These are phyloP conservation scores for Leucocoprinus leucothites DNA, from an alignment of 768 basidiomycete genomes.

Conservation along the genomic window DNA sequence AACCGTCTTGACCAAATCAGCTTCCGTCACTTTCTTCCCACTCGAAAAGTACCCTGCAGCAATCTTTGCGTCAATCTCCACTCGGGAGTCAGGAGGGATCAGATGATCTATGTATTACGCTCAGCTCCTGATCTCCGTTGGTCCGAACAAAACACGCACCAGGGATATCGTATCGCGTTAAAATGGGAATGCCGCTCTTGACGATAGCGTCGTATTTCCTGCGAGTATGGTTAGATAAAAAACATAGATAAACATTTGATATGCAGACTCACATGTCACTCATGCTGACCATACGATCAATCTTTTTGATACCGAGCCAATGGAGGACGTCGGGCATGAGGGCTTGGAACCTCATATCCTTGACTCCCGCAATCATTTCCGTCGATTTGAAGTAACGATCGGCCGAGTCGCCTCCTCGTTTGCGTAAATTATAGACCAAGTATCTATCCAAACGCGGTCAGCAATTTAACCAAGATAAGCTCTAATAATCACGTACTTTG, in stretches of 20 bases:
- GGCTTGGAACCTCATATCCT: slow-evolving; percentile 93
- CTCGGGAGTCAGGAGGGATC: slow-evolving; percentile 85
- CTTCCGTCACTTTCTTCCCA: slow-evolving; percentile 72
- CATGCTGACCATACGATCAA: slow-evolving; percentile 89
- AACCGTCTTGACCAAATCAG: slow-evolving; percentile 81
- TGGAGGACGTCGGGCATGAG: slow-evolving; percentile 96
- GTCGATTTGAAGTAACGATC: slow-evolving; percentile 94
- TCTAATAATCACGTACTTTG: slow-evolving; percentile 51
- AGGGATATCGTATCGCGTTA: slow-evolving; percentile 83
- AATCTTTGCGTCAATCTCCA: slow-evolving; percentile 97
- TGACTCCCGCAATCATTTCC: slow-evolving; percentile 90
- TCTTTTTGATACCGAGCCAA: slow-evolving; percentile 90
- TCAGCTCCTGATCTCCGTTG: not conserved
- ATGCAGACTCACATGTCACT: slow-evolving; percentile 68
- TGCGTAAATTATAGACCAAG: slow-evolving; percentile 94
- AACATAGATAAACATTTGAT: too few relatives aligned
- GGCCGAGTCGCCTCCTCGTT: slow-evolving; percentile 90
- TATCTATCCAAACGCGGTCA: slow-evolving; percentile 44
- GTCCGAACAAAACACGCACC: slow-evolving; percentile 33
- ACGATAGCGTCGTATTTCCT: slow-evolving; percentile 97
- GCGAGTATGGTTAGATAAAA: too few relatives aligned
- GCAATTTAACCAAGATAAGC: not conserved
- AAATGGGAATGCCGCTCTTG: slow-evolving; percentile 79
- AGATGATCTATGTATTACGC: slow-evolving; percentile 57
- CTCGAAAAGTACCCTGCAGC: slow-evolving; percentile 90